Conservation (phyloP, 306 rosid genomes). For the Prinsepia uniflora region DNA sequence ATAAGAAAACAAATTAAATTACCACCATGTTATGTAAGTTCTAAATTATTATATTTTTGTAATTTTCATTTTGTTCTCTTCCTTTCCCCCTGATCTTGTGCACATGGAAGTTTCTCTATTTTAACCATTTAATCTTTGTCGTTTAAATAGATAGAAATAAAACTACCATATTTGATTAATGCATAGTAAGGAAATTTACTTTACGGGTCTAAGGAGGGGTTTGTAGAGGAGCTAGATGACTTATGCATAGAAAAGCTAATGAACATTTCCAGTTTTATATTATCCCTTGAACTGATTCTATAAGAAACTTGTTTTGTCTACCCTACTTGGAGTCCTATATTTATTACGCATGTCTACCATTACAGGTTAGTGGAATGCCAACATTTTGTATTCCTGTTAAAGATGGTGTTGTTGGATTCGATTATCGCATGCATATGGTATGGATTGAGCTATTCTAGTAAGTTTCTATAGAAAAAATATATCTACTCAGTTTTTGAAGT, state of each 20-base stretch:
- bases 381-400: slow-evolving; percentile 79
- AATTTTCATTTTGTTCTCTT: background rate
- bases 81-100: background rate
- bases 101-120: background rate
- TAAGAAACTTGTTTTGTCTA: background rate
- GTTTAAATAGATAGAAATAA: background rate
- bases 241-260: background rate
- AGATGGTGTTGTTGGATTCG: slow-evolving; percentile 92
- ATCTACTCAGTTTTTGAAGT: background rate
- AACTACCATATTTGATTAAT: background rate
- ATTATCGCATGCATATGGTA: slow-evolving; percentile 97
- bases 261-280: background rate
- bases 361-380: slow-evolving; percentile 99
- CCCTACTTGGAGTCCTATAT: background rate
- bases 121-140: background rate
- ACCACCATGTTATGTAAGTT: background rate
- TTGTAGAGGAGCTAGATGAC: background rate
- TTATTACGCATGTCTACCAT: slow-evolving; percentile 20
- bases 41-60: background rate
- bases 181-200: background rate
- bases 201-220: background rate
- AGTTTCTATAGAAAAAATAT: slow-evolving; percentile 18
- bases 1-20: background rate
- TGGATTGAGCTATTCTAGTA: slow-evolving; percentile 96
- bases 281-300: background rate